These are phyloP conservation scores for Populus tomentosa DNA, from an alignment of 441 rosid species.

Conservation along the genomic window DNA sequence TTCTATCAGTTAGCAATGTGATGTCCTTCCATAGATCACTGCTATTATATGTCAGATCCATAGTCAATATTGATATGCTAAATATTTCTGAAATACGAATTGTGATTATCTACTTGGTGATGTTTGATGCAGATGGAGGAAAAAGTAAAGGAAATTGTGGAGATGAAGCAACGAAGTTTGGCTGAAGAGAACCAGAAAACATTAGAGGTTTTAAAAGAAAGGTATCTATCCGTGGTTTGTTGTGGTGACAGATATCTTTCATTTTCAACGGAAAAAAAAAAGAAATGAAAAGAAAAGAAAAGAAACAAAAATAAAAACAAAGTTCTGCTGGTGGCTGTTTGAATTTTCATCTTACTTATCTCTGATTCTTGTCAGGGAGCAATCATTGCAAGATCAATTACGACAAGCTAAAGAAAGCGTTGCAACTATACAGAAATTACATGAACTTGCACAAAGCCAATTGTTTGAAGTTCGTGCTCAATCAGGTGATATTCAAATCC, in stretches of 20 bases:
- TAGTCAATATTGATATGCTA: slow-evolving; percentile 1
- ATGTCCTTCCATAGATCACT: background rate
- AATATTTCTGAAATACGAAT: slow-evolving; percentile 6
- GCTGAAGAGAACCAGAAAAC: slow-evolving; percentile 99
- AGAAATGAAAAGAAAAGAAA: background rate
- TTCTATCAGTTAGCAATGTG: background rate
- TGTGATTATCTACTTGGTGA: slow-evolving; percentile 1
- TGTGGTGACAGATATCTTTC: background rate
- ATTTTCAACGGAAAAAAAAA: slow-evolving; percentile 1
- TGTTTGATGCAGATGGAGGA: slow-evolving; percentile 84
- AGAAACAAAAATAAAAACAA: background rate
- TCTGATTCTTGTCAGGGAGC: slow-evolving; percentile 54
- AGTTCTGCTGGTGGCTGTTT: background rate
- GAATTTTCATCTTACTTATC: background rate
- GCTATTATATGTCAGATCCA: background rate
- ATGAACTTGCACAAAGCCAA: slow-evolving; percentile 97
- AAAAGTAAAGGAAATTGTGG: slow-evolving; percentile 97
- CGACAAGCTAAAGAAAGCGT: slow-evolving; percentile 96
- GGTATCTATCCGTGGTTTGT: slow-evolving; percentile 35
- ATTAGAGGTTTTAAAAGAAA: slow-evolving; percentile 82
- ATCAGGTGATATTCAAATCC: slow-evolving; percentile 59
- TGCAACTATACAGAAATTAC: slow-evolving; percentile 87
- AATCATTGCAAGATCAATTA: slow-evolving; percentile 89
- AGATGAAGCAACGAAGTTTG: slow-evolving; percentile 93
- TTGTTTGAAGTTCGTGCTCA: slow-evolving; percentile 90